Conservation (phyloP, 371 early-diverging fungal genomes). For the Mucor lusitanicus region DNA sequence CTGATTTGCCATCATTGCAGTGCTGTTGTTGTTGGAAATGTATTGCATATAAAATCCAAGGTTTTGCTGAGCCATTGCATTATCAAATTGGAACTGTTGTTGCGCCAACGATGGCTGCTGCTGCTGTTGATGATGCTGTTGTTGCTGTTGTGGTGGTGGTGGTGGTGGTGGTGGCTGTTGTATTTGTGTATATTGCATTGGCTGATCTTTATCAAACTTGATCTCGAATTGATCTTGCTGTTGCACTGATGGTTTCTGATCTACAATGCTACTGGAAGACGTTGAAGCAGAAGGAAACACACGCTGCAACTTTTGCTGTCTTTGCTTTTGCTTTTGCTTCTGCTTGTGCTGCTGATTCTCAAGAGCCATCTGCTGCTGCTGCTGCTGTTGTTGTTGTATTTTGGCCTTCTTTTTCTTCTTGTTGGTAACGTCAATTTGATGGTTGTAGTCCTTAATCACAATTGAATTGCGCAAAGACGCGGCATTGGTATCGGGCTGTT, state of each 20-base stretch:
- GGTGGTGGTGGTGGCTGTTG: neutral
- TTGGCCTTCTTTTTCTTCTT: slow-evolving; percentile 5
- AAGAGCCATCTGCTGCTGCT: neutral
- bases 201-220: neutral
- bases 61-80: neutral
- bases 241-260: neutral
- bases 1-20: neutral
- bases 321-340: neutral
- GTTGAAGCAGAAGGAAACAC: neutral
- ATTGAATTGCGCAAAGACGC: neutral
- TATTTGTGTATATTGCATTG: neutral
- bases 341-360: neutral
- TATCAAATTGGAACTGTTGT: neutral
- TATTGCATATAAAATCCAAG: neutral
- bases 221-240: neutral
- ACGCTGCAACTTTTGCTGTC: neutral
- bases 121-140: too few relatives aligned
- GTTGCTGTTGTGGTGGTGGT: neutral
- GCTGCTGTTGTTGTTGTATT: neutral
- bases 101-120: neutral
- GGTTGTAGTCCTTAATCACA: slow-evolving; percentile 2
- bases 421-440: neutral
- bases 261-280: neutral
- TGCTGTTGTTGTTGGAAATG: neutral
- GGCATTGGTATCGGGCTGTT: neutral